Conservation (phyloP, 1,284 basidiomycete species). For the Rhizoctonia solani region DNA sequence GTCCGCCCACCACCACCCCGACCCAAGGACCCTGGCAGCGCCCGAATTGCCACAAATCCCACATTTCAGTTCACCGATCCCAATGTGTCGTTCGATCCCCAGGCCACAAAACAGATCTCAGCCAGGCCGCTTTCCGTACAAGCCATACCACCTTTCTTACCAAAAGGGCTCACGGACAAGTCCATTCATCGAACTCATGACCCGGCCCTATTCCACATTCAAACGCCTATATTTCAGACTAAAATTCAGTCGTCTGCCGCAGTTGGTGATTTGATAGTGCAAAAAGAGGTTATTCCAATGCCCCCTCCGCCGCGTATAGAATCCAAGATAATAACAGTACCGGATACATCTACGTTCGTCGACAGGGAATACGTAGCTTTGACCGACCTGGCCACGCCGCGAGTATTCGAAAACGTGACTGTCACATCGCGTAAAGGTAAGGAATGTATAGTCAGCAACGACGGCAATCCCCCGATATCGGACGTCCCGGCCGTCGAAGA, state of each 20-base stretch:
- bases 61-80: constrained; percentile 1
- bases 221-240: constrained; percentile 19
- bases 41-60: not conserved
- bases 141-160: constrained; percentile 1
- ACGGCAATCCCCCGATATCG: constrained; percentile 1
- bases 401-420: not conserved
- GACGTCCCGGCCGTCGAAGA: constrained; percentile 8
- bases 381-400: constrained; percentile 16
- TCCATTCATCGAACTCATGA: not conserved
- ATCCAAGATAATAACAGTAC: not conserved
- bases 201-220: not conserved
- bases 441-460: not conserved
- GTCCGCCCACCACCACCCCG: constrained; percentile 7
- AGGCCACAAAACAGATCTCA: constrained; percentile 10
- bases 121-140: constrained; percentile 4
- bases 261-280: not conserved
- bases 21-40: not conserved
- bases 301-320: constrained; percentile 25
- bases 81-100: constrained; percentile 1
- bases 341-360: not conserved
- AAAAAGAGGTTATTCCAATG: constrained; percentile 6
- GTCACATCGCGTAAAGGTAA: constrained; percentile 5
- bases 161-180: constrained; percentile 5
- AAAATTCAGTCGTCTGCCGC: not conserved
- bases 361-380: constrained; percentile 7